phyloP scores from a whole-genome alignment of 345 rosid genomes.

The Rhizophora apiculata region DNA sequence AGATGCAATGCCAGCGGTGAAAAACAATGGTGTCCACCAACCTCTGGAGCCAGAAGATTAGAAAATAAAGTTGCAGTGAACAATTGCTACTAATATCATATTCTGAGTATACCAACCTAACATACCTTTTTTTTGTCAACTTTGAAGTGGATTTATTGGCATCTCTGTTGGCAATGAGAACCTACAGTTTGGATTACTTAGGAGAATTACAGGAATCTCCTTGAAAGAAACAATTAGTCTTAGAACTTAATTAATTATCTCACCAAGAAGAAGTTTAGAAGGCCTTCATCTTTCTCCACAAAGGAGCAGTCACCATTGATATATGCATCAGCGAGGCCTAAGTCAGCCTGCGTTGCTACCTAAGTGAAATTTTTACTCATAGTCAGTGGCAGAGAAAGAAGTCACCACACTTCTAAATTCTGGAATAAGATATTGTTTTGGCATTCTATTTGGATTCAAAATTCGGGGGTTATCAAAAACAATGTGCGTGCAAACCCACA shows the following conservation, averaged over 20 bases:
- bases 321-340: slow-evolving; percentile 88
- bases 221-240: not conserved
- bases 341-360: slow-evolving; percentile 91
- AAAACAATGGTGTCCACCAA: slow-evolving; percentile 90
- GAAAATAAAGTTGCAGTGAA: slow-evolving; percentile 1
- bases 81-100: not conserved
- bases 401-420: not conserved
- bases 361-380: slow-evolving; percentile 16
- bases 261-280: slow-evolving; percentile 70
- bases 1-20: slow-evolving; percentile 70
- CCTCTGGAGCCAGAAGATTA: slow-evolving; percentile 45
- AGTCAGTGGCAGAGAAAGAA: slow-evolving; percentile 3
- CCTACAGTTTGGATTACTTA: slow-evolving; percentile 33
- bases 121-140: slow-evolving; percentile 59
- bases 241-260: slow-evolving; percentile 8
- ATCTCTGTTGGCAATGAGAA: slow-evolving; percentile 75
- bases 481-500: not conserved
- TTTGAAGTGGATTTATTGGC: slow-evolving; percentile 36
- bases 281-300: slow-evolving; percentile 71
- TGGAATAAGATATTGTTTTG: not conserved
- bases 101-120: not conserved
- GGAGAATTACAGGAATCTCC: not conserved
- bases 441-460: not conserved
- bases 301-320: slow-evolving; percentile 78
- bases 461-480: not conserved